A percentile compares a stretch with the other conserved stretches of the same genome.
Conservation (phyloP, 331 rosid species). For the Cydonia oblonga region DNA sequence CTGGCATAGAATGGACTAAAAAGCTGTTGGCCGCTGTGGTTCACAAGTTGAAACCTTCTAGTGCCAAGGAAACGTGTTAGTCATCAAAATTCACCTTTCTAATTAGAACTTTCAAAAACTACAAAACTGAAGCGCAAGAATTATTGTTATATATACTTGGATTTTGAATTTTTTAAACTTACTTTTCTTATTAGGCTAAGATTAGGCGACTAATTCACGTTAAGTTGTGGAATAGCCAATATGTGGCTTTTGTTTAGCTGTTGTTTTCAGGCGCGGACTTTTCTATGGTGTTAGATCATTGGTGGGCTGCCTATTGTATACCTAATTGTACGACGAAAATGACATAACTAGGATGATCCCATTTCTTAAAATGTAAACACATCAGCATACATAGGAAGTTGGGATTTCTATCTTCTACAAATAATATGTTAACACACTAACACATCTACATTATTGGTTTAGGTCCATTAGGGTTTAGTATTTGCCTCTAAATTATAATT, state of each 20-base stretch:
- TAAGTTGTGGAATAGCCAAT: not conserved
- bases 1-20: not conserved
- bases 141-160: not conserved
- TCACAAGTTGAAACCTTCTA: not conserved
- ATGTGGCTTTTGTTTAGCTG: not conserved
- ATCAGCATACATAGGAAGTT: no score
- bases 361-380: not conserved
- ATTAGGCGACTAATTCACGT: not conserved
- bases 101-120: not conserved
- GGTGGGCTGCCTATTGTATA: not conserved
- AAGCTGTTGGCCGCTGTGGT: not conserved
- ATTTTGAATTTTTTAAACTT: not conserved
- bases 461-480: not conserved
- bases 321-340: constrained; percentile 11
- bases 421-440: no score
- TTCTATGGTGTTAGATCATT: not conserved
- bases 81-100: not conserved
- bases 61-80: not conserved
- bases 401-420: no score
- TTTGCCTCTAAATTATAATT: not conserved
- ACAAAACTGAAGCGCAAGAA: not conserved
- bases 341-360: not conserved
- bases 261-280: constrained; percentile 1
- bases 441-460: not conserved
- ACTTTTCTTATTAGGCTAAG: not conserved